These are phyloP conservation scores for Quercus robur DNA, from an alignment of 306 rosid genomes.

Conservation along the genomic window DNA sequence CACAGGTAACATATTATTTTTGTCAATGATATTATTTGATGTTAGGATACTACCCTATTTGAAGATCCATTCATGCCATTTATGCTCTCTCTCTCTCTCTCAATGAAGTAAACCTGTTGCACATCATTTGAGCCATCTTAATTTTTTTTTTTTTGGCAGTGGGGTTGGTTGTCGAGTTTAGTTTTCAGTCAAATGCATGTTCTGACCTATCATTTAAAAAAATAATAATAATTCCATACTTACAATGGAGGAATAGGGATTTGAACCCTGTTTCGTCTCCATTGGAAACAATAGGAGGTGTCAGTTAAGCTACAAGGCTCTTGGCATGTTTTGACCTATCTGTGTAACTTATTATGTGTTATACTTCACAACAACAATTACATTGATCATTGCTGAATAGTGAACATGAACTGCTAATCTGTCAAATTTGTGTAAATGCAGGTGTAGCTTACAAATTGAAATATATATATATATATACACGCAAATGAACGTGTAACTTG, in stretches of 20 bases:
- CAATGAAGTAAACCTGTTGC: neutral
- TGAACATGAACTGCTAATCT: neutral
- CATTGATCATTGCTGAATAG: neutral
- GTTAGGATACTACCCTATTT: neutral
- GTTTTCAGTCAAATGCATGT: neutral
- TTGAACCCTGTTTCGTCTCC: no score
- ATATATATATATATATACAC: neutral
- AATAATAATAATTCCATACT: no score
- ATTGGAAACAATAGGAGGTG: no score
- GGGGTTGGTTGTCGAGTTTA: neutral
- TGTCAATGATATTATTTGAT: neutral
- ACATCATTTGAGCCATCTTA: neutral
- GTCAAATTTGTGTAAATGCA: neutral
- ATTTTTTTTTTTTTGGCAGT: neutral
- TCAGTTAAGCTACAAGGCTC: no score
- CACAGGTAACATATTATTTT: conserved; percentile 49
- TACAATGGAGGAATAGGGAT: no score
- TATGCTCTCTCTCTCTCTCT: neutral
- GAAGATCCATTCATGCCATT: neutral
- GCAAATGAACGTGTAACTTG: neutral
- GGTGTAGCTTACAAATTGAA: no score
- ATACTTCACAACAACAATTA: neutral
- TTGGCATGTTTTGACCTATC: neutral
- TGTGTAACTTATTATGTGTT: neutral
- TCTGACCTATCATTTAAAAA: no score